Percentiles rank a stretch among this genome's conserved stretches.
These are phyloP conservation scores for Ceratocystis destructans DNA, from an alignment of 2,329 filamentous ascomycete species.

Conservation along the genomic window DNA sequence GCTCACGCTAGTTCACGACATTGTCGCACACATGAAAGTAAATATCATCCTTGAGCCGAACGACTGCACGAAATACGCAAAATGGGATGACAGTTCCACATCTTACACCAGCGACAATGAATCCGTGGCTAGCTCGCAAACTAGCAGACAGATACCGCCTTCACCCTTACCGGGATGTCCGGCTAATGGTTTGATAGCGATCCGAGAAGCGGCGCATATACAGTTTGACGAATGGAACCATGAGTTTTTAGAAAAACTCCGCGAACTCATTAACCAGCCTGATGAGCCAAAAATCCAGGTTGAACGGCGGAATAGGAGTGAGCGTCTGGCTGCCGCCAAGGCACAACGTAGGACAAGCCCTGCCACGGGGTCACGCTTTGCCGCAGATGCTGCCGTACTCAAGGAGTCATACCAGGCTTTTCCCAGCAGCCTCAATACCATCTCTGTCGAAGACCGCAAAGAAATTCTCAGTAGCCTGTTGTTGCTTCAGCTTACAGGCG, in stretches of 20 bases:
- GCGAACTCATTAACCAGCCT: constrained; percentile 9
- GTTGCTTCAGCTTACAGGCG: constrained; percentile 55
- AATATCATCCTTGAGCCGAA: constrained; percentile 30
- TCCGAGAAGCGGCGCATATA: constrained; percentile 12
- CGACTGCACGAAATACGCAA: constrained; percentile 8
- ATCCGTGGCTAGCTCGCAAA: background rate
- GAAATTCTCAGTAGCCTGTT: constrained; percentile 57
- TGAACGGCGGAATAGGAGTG: constrained; percentile 34
- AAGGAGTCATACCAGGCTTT: constrained; percentile 41
- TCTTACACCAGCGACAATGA: constrained; percentile 16
- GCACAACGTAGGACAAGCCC: constrained; percentile 23
- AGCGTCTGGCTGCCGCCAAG: constrained; percentile 25
- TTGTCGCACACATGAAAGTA: constrained; percentile 40
- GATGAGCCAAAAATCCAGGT: constrained; percentile 32
- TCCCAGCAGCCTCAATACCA: constrained; percentile 39
- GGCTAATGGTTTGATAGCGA: constrained; percentile 17
- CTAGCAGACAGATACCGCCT: background rate
- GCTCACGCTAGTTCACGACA: constrained; percentile 37
- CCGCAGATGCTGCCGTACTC: constrained; percentile 32
- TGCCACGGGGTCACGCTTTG: constrained; percentile 24
- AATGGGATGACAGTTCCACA: constrained; percentile 17
- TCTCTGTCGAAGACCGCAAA: constrained; percentile 44
- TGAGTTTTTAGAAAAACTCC: constrained; percentile 17
- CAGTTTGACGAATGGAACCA: constrained; percentile 17
- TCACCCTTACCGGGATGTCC: constrained; percentile 15